Conservation (phyloP, 2,329 filamentous ascomycete species). For the Trichoderma gracile region DNA sequence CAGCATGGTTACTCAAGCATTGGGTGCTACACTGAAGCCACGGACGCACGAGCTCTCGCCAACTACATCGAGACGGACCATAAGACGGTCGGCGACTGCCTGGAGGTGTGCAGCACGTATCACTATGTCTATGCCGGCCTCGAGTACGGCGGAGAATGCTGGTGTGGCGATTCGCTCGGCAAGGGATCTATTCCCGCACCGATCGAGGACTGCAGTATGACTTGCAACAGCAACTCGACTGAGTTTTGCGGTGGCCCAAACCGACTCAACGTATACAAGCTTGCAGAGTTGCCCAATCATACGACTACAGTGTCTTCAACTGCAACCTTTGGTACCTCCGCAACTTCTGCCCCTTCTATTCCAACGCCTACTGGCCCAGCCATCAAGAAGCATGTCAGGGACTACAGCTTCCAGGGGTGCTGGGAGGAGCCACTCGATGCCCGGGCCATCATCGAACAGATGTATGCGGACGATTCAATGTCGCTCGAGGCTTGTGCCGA, state of each 20-base stretch:
- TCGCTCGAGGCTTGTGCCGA: constrained; percentile 39
- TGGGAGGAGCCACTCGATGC: constrained; percentile 39
- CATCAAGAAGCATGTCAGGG: constrained; percentile 5
- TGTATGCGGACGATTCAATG: constrained; percentile 39
- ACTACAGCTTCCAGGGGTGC: constrained; percentile 41
- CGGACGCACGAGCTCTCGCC: constrained; percentile 37
- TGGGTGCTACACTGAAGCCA: constrained; percentile 43
- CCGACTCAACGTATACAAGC: constrained; percentile 41
- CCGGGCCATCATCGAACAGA: constrained; percentile 37
- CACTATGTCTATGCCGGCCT: constrained; percentile 39
- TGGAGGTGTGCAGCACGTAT: constrained; percentile 37
- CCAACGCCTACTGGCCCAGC: constrained; percentile 30
- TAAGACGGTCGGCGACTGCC: constrained; percentile 39
- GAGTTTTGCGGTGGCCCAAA: constrained; percentile 41
- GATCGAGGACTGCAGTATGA: constrained; percentile 39
- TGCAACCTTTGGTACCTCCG: too few species aligned
- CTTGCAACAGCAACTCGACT: constrained; percentile 41
- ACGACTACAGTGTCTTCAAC: background rate
- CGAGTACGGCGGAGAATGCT: constrained; percentile 46
- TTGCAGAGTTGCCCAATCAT: background rate
- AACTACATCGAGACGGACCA: constrained; percentile 32
- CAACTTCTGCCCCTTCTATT: constrained; percentile 33
- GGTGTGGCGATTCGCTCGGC: constrained; percentile 38
- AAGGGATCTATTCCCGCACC: constrained; percentile 36
- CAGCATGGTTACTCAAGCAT: constrained; percentile 35